Evolutionary conservation across 1,284 basidiomycete genomes (phyloP), one percentile per base, ranked within the genome.

Genomic region (Apiotrichum laibachii): DNA sequence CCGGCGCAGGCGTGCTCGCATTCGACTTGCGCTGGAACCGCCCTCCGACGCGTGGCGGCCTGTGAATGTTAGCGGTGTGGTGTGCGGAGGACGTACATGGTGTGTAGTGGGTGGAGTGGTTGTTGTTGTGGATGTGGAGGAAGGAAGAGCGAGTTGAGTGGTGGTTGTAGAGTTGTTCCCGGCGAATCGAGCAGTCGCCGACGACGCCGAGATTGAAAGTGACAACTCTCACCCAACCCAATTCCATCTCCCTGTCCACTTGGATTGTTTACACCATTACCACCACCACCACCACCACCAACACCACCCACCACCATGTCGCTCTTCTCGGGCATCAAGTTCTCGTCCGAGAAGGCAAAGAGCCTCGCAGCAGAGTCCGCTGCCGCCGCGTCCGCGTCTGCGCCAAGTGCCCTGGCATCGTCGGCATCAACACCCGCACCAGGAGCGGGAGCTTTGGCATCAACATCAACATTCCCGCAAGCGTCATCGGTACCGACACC

Each of bases 241-340:
- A 31, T 31, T 31, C 4, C 26, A 31, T 31, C 7, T 31, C 26
- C 26, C 26, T 31, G 26, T 31, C n/a, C 42, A 43, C 18, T n/a
- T 46, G 21, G 21, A 7, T 37, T 11, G 26, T 26, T 16, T 40
- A 4, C n/a, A 13, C 18, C 21, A 19, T 48, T 48, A 16, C 33
- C 46, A 13, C 19, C 46, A 8, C 22, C 22, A 39, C 34, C 21
- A 48, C 49, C 16, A 18, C 31, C 16, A 19, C 26, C 21, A 0
- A 33, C 22, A n/a, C 15, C 22, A n/a, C 18, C 26, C 26, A n/a
- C 6, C 47, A 21, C 26, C 53, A 76, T 76, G 74, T 75, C 73
- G 13, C 67, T 76, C 12, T 77, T 76, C 60, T 69, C 72, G 45
- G 75, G 75, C 40, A 77, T 77, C 62, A 76, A 71, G 60, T 76